Percentiles rank a stretch among this genome's conserved stretches.
Conservation (phyloP, 768 basidiomycete species). For the Pleurotus ostreatus region DNA sequence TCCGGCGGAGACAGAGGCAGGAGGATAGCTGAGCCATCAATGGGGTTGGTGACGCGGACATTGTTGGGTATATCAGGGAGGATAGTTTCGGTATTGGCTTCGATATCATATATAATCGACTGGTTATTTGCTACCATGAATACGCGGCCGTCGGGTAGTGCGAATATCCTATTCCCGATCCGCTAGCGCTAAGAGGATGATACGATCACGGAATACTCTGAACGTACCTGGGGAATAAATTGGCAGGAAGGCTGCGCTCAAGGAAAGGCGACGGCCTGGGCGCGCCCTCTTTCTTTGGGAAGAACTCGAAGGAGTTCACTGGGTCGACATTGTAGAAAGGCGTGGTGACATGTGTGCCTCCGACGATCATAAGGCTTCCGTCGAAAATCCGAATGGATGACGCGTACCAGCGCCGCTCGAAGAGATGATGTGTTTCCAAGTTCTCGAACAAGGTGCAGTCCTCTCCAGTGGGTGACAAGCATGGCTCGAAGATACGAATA, state of each 20-base stretch:
- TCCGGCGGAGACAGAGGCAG: conserved; percentile 20
- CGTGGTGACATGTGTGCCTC: conserved; percentile 21
- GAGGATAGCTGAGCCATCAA: conserved; percentile 49
- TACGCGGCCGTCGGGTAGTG: conserved; percentile 46
- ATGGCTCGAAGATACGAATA: conserved; percentile 26
- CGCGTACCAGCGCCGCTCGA: conserved; percentile 24
- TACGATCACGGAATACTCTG: not conserved
- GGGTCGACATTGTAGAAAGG: conserved; percentile 24
- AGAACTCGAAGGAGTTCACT: conserved; percentile 27
- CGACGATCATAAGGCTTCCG: conserved; percentile 27
- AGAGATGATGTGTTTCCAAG: conserved; percentile 18
- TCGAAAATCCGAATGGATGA: conserved; percentile 24
- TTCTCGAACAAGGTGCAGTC: conserved; percentile 26
- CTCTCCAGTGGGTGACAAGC: conserved; percentile 16
- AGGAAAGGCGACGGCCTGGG: conserved; percentile 31
- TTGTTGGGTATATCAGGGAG: conserved; percentile 34
- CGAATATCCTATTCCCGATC: conserved; percentile 28
- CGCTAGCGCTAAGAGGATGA: not conserved
- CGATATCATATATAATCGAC: conserved; percentile 30
- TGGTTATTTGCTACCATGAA: conserved; percentile 33
- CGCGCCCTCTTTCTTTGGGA: conserved; percentile 26
- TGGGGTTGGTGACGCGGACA: conserved; percentile 48
- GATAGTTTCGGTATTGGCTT: conserved; percentile 26
- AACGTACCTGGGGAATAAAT: conserved; percentile 42
- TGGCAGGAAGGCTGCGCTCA: conserved; percentile 44